Evolutionary conservation across 495 filamentous ascomycete genomes (phyloP), one percentile per base, ranked within the genome.

Genomic region (Achaetomiella virescens): DNA sequence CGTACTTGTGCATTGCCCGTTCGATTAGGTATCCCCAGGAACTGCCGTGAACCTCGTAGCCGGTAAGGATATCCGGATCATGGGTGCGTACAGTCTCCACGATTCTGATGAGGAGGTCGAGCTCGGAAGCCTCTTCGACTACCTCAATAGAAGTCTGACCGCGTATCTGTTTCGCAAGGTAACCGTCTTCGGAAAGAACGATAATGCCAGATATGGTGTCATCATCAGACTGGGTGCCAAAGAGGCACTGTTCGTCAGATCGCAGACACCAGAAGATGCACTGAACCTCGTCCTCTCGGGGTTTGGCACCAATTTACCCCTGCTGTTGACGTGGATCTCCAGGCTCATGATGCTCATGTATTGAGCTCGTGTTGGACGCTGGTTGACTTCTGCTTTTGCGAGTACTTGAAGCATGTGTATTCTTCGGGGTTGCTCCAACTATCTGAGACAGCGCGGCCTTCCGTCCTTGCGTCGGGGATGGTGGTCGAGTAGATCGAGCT

Each of bases 11-110:
- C 49, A 84, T 77, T 6, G 93, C 92, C 61, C 93, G 82, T 67
- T 97, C 91, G 52, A 97, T 91, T 41, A 98, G 66, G 72, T 95
- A 97, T 1, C 93, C 93, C 93, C 93, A 98, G 3, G 90, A 96
- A 51, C 80, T 76, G 46, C 88, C 89, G 60, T 97, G 92, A 6
- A 98, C 91, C 69, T 98, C 93, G 66, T 93, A 98, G 0, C 93
- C 93, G 4, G 91, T 92, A 9, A 98, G 79, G 37, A 98, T 91
- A 62, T 98, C 93, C 2, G 93, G 93, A 65, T 98, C 93, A 60
- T 85, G 76, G 9, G 71, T 72, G 41, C 91, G 83, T 18, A 98
- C 95, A 60, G 96, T 85, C 64, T 95, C 88, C 35, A 96, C 82
- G 65, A 97, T 79, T 17, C 81, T 78, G 50, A 84, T 86, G 63